These are phyloP conservation scores for Thraustochytrium striatum DNA, from an alignment of 352 stramenopile species.

Conservation along the genomic window DNA sequence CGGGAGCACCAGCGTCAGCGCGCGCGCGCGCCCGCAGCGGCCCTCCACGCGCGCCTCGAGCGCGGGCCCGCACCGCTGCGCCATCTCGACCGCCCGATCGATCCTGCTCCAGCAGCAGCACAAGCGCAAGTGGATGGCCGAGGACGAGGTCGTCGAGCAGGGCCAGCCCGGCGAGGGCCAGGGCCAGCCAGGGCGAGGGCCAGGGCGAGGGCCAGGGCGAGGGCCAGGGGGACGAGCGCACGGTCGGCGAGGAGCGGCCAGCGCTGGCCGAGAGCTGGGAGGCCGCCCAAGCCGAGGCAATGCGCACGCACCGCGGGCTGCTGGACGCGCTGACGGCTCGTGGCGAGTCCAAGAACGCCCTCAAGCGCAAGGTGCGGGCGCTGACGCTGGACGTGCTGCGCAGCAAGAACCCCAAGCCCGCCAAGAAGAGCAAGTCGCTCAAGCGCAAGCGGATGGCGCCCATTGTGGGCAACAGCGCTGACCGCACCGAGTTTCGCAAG, in stretches of 20 bases:
- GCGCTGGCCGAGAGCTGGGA: neutral
- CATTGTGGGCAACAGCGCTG: neutral
- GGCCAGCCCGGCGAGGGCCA: no score
- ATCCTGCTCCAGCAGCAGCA: no score
- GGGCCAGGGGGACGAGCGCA: neutral
- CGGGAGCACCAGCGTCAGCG: constrained; percentile 68
- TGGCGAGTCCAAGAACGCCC: constrained; percentile 25
- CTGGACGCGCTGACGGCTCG: neutral
- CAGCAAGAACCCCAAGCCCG: neutral
- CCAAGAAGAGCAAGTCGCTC: neutral
- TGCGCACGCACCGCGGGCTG: neutral
- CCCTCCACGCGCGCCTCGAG: constrained; percentile 49
- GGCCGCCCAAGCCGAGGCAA: neutral
- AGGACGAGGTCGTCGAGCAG: no score
- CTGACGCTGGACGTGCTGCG: neutral
- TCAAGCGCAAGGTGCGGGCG: constrained; percentile 21
- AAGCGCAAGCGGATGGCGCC: neutral
- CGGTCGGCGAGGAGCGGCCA: neutral
- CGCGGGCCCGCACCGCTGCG: constrained; percentile 52
- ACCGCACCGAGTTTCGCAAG: neutral
- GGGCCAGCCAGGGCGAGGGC: no score
- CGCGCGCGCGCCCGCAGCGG: constrained; percentile 61
- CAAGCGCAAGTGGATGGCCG: no score
- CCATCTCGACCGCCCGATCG: no score
- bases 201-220: neutral